phyloP scores from a whole-genome alignment of 1,139 yeast species.

The Lodderomyces beijingensis region DNA sequence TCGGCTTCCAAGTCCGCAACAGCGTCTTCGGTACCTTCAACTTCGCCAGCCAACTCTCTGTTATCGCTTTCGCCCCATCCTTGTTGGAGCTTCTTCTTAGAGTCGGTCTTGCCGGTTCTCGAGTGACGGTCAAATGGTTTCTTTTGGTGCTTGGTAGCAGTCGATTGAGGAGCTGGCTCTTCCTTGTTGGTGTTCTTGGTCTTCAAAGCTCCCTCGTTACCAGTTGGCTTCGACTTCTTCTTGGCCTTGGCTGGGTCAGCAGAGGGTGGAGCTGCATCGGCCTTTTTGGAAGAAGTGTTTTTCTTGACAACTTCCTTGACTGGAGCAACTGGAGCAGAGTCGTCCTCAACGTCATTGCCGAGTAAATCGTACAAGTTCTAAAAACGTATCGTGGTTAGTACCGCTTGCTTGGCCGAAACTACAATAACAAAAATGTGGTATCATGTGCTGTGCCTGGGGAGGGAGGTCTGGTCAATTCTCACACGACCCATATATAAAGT shows the following conservation, averaged over 20 bases:
- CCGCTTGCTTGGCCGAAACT: too few species aligned
- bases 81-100: conserved; percentile 77
- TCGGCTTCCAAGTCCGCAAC: conserved; percentile 38
- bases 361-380: conserved; percentile 48
- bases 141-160: conserved; percentile 55
- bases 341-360: conserved; percentile 79
- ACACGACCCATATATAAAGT: too few species aligned
- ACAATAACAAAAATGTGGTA: too few species aligned
- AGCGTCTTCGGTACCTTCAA: conserved; percentile 62
- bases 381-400: conserved; percentile 6
- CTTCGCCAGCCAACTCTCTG: conserved; percentile 57
- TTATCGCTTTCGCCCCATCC: conserved; percentile 80
- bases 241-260: conserved; percentile 81
- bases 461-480: too few species aligned
- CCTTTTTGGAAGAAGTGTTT: conserved; percentile 82
- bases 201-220: conserved; percentile 88
- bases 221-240: conserved; percentile 71
- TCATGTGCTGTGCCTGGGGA: too few species aligned
- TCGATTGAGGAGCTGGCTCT: conserved; percentile 54
- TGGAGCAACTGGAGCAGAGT: conserved; percentile 44
- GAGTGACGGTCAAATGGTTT: conserved; percentile 78
- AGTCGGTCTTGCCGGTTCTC: conserved; percentile 77
- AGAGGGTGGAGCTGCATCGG: conserved; percentile 78
- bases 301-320: conserved; percentile 79
- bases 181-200: conserved; percentile 72